Evolutionary conservation across 768 basidiomycete genomes (phyloP), one percentile per base, ranked within the genome.

Genomic region (Russula brevipes): DNA sequence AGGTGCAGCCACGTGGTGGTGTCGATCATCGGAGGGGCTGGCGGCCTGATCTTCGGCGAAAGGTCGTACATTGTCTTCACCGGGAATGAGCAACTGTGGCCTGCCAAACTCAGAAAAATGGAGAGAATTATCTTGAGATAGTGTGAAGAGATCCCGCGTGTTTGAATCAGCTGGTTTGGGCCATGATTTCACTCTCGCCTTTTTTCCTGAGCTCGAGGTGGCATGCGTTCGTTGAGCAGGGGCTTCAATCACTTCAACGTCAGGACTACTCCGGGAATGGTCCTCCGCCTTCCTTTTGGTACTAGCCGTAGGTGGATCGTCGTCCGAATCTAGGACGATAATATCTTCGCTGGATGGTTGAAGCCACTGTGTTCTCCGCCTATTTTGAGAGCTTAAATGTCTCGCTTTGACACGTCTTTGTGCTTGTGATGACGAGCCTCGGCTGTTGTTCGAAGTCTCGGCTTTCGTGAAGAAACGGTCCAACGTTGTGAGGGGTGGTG

Each of bases 251-350:
- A 70, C 51, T 38, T 71, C 68, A 31, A 70, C 49, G 56, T 70
- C 70, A 50, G 64, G 60, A 41, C 63, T 38, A n/a, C 52, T 36
- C 9, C 53, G 60, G 19, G 62, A 39, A 39, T 33, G 14, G 54
- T 61, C 55, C 38, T 60, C 50, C n/a, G 61, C 45, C 49, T 63
- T 64, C 39, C 66, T 60, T 46, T 60, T 66, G 41, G 57, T 16
- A 33, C 19, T 10, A 12, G 60, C 52, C 8, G 39, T 35, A n/a
- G 61, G 59, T 7, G 14, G 46, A 17, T 72, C 73, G 39, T 73
- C 72, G 49, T 73, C 71, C 4, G 71, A 72, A 52, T 72, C 74
- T 19, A 75, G 70, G 59, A 74, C 66, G 35, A 76, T 73, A 41
- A 75, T 66, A 1, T 75, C 72, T 6, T 50, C 36, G 50, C 33